phyloP scores from a whole-genome alignment of 2,329 filamentous ascomycete species.

The Nothophaeocryptopus gaeumannii region DNA sequence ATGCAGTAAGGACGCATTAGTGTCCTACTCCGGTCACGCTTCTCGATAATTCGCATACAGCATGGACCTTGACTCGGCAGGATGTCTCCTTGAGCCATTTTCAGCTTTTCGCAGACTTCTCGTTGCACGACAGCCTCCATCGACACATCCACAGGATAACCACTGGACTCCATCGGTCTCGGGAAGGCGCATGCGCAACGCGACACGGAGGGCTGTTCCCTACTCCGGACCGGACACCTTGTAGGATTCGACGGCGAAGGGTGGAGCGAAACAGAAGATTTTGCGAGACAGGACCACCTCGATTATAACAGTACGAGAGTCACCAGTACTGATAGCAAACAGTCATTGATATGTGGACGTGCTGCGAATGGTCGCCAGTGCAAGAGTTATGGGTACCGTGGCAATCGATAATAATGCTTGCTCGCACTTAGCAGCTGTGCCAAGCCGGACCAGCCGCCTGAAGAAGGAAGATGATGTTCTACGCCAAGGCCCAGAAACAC shows the following conservation, averaged over 20 bases:
- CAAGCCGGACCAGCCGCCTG: too few relatives aligned
- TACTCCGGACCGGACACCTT: background rate
- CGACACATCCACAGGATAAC: background rate
- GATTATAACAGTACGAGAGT: too few relatives aligned
- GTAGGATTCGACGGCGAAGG: too few relatives aligned
- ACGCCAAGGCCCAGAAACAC: too few relatives aligned
- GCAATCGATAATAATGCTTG: conserved; percentile 5
- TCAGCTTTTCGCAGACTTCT: conserved; percentile 11
- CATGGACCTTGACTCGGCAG: background rate
- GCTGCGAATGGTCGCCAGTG: background rate
- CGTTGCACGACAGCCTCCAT: conserved; percentile 10
- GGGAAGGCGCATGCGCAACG: conserved; percentile 3
- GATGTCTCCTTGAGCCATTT: background rate
- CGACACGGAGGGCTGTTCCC: background rate
- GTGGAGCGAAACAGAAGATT: too few relatives aligned
- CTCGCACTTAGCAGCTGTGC: background rate
- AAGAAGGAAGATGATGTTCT: too few relatives aligned
- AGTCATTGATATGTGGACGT: background rate
- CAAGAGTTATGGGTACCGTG: background rate
- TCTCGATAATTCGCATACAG: too few relatives aligned
- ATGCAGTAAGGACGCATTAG: background rate
- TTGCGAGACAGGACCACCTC: too few relatives aligned
- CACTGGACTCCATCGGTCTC: background rate
- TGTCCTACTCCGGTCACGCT: too few relatives aligned
- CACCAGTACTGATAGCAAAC: too few relatives aligned